Percentiles rank a stretch among this genome's conserved stretches.
phyloP scores from a whole-genome alignment of 176 grass and related monocot species.

The Tuctoria greenei region DNA sequence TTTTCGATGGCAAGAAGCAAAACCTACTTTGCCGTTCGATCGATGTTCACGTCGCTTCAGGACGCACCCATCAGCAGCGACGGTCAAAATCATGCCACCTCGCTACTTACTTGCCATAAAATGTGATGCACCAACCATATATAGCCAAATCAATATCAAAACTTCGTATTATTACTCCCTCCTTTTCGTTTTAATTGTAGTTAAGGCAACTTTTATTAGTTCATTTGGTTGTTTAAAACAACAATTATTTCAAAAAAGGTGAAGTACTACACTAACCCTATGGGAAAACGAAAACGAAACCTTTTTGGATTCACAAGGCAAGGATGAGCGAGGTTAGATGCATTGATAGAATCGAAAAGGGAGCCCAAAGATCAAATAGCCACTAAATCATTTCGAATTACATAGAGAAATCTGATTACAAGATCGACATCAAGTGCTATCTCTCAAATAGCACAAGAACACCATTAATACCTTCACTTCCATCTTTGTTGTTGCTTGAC shows the following conservation, averaged over 20 bases:
- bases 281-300: conserved; percentile 6
- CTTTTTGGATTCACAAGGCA: not conserved
- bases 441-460: too few species aligned
- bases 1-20: not conserved
- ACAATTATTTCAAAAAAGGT: too few species aligned
- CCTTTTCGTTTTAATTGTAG: too few species aligned
- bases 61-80: not conserved
- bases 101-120: not conserved
- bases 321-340: not conserved
- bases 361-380: too few species aligned
- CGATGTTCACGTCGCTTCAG: not conserved
- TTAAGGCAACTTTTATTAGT: too few species aligned
- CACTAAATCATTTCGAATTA: too few species aligned
- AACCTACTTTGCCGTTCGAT: conserved; percentile 11
- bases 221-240: too few species aligned
- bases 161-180: not conserved
- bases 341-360: too few species aligned
- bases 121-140: conserved; percentile 33
- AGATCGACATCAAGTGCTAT: too few species aligned
- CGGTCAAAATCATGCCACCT: conserved; percentile 14
- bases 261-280: conserved; percentile 22
- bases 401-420: too few species aligned
- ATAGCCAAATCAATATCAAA: not conserved
- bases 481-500: too few species aligned
- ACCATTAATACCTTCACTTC: too few species aligned